Base-by-base conservation (phyloP, 1,284 basidiomycete genomes). In the Baeospora myosura region DNA sequence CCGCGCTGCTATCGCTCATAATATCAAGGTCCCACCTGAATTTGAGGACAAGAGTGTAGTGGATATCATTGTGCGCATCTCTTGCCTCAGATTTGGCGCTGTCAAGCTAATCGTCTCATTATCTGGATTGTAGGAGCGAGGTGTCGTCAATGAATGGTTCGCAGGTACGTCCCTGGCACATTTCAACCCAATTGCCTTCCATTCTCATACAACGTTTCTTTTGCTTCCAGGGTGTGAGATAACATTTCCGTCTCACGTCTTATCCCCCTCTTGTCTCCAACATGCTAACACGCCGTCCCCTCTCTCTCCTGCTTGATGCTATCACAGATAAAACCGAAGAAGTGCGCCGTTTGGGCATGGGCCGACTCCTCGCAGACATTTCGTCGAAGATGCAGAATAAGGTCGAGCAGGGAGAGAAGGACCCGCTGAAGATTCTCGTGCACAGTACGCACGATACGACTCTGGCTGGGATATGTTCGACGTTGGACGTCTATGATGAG, bases 61-160 rank as follows among this genome's bases (percentile, higher is more conserved):
- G 7, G 71, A 74, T 42, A 52, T 72, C 22, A 75, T 88, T 44
- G 83, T 84, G 52, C 36, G 76, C 67, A 22, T 16, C 11, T 22
- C 12, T n/a, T 35, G 30, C 4, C 31, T 44, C 16, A 18, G 18
- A 18, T 10, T 35, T 18, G 32, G 21, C n/a, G n/a, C n/a, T n/a
- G n/a, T n/a, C n/a, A n/a, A n/a, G n/a, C n/a, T n/a, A n/a, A n/a
- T n/a, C 43, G 18, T 38, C 17, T 47, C 31, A 47, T 42, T 24
- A 10, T 17, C 16, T 8, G 14, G 32, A 14, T 33, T 38, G 18
- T 39, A 88, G 78, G 88, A 90, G 63, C 67, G 69, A 39, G 86
- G 86, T 14, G 75, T 88, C 5, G 73, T 83, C 21, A 73, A 71
- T 37, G 87, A 91, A 61, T 90, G 87, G 87, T 90, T 88, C 57